Percentiles rank a stretch among this genome's conserved stretches.
Conservation (phyloP, 106 monocot genomes). For the Dendrobium chrysotoxum region DNA sequence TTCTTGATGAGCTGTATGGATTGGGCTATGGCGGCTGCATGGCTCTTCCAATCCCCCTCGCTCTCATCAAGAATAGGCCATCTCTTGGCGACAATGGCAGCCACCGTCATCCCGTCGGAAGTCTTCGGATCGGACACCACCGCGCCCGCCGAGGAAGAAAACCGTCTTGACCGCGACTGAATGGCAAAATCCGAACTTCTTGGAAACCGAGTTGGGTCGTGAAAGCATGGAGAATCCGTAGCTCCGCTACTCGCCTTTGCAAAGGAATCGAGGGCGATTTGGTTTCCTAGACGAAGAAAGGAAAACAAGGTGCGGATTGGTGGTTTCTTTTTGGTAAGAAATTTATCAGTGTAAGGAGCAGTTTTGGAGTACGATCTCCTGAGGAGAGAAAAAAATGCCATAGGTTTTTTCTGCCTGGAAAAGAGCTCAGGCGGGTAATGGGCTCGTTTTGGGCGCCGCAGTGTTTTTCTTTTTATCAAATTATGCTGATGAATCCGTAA, state of each 20-base stretch:
- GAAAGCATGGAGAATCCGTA: not conserved
- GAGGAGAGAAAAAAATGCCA: conserved; percentile 1
- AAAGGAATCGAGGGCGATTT: not conserved
- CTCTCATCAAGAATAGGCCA: conserved; percentile 78
- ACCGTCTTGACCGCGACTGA: conserved; percentile 3
- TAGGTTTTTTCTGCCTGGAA: not conserved
- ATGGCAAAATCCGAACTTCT: not conserved
- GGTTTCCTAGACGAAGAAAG: not conserved
- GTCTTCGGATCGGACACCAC: conserved; percentile 28
- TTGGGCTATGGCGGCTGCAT: conserved; percentile 74
- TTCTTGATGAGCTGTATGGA: conserved; percentile 90
- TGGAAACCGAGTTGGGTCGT: not conserved
- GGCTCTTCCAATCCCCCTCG: conserved; percentile 86
- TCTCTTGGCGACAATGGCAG: conserved; percentile 48
- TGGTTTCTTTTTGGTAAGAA: not conserved
- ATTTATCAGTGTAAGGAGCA: not conserved
- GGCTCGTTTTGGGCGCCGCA: too few species aligned
- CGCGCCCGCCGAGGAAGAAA: conserved; percentile 33
- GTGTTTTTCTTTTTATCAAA: too few species aligned
- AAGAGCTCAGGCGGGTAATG: not conserved
- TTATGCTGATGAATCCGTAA: too few species aligned
- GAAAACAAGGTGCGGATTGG: not conserved
- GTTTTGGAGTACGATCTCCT: conserved; percentile 1
- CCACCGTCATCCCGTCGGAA: conserved; percentile 82
- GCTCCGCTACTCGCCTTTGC: not conserved